These are phyloP conservation scores for Phytopythium montanum DNA, from an alignment of 352 stramenopile species.

Conservation along the genomic window DNA sequence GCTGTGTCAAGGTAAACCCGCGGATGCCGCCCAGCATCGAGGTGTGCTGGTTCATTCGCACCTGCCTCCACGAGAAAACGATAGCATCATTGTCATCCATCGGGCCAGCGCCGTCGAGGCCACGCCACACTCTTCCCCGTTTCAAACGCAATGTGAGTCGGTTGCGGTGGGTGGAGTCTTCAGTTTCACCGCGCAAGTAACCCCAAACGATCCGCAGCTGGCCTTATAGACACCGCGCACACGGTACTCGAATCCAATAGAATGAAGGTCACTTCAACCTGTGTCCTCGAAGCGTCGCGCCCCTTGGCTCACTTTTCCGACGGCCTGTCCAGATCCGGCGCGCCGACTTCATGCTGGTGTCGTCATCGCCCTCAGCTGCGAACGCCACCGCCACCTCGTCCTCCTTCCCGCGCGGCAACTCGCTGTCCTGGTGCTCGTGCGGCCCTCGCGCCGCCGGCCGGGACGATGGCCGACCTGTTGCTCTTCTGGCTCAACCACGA, in stretches of 20 bases:
- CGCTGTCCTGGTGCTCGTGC: too few species aligned
- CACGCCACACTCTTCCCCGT: not conserved
- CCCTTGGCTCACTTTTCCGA: not conserved
- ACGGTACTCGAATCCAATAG: not conserved
- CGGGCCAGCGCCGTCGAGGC: too few species aligned
- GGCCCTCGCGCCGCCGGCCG: not conserved
- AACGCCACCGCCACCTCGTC: not conserved
- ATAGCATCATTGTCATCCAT: too few species aligned
- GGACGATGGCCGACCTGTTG: conserved; percentile 67
- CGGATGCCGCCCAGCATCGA: too few species aligned
- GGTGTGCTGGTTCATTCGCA: too few species aligned
- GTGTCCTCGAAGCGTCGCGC: not conserved
- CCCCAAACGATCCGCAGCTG: not conserved
- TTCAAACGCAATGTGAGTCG: not conserved
- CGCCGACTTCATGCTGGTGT: not conserved
- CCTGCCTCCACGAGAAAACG: too few species aligned
- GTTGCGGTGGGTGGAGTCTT: not conserved
- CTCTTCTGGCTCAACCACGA: conserved; percentile 84
- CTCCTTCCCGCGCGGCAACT: too few species aligned
- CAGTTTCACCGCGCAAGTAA: not conserved
- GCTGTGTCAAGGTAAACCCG: too few species aligned
- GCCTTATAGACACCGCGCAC: not conserved
- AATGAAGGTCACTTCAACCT: conserved; percentile 6
- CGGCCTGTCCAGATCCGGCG: not conserved
- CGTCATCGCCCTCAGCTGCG: too few species aligned